phyloP scores from a whole-genome alignment of 768 basidiomycete species.

The Russula foetens region DNA sequence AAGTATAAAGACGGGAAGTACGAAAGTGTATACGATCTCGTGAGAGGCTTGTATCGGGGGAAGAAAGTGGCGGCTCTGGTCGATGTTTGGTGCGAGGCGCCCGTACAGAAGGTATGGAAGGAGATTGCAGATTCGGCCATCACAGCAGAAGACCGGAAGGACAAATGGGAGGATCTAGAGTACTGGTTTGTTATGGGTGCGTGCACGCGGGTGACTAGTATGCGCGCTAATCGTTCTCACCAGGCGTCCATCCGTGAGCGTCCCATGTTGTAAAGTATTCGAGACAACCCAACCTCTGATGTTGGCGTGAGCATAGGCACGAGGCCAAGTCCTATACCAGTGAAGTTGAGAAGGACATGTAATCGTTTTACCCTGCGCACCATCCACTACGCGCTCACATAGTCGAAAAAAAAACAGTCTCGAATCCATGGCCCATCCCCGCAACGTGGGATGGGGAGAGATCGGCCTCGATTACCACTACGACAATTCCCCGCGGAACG shows the following conservation, averaged over 20 bases:
- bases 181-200: conserved; percentile 83
- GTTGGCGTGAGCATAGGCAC: conserved; percentile 38
- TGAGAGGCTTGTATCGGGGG: conserved; percentile 49
- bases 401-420: conserved; percentile 33
- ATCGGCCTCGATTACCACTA: conserved; percentile 86
- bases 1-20: conserved; percentile 54
- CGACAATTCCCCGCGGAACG: conserved; percentile 60
- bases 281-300: neutral
- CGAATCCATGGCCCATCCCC: conserved; percentile 70
- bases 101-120: conserved; percentile 53
- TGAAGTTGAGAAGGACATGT: conserved; percentile 62
- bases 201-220: neutral
- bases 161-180: conserved; percentile 57
- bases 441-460: conserved; percentile 85
- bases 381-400: no score
- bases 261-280: neutral
- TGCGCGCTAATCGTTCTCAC: neutral
- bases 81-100: conserved; percentile 87
- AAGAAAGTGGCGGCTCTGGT: conserved; percentile 59
- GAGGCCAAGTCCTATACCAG: conserved; percentile 64
- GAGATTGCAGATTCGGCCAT: conserved; percentile 68
- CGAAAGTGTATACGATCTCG: conserved; percentile 58
- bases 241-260: conserved; percentile 69
- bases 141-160: conserved; percentile 36
- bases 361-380: conserved; percentile 21